phyloP scores from a whole-genome alignment of 306 rosid genomes.

The Calophaca sinica region DNA sequence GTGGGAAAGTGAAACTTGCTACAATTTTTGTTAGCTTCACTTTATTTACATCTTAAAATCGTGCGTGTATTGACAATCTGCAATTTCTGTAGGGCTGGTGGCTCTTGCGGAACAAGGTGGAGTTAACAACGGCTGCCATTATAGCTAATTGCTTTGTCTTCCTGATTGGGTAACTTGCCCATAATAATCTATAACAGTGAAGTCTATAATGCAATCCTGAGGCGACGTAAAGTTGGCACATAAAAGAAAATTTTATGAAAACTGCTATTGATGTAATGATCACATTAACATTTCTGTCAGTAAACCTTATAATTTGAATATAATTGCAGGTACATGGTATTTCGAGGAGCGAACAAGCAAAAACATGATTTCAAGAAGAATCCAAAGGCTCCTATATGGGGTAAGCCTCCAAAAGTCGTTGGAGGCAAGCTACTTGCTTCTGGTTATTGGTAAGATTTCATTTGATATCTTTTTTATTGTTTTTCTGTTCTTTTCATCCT shows the following conservation, averaged over 20 bases:
- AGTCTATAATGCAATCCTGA: slow-evolving; percentile 22
- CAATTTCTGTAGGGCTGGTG: slow-evolving; percentile 85
- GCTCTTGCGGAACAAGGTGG: slow-evolving; percentile 79
- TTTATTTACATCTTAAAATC: slow-evolving; percentile 18
- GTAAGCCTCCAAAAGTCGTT: slow-evolving; percentile 80
- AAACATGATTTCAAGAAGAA: slow-evolving; percentile 90
- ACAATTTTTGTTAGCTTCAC: slow-evolving; percentile 29
- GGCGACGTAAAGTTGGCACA: neutral
- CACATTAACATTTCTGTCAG: slow-evolving; percentile 17
- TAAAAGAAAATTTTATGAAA: neutral
- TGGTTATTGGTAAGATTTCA: slow-evolving; percentile 86
- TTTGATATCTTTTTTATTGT: slow-evolving; percentile 21
- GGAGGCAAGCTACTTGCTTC: slow-evolving; percentile 97
- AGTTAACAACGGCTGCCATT: slow-evolving; percentile 63
- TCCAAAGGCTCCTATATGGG: slow-evolving; percentile 90
- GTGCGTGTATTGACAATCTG: slow-evolving; percentile 39
- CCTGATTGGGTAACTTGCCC: slow-evolving; percentile 75
- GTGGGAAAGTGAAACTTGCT: slow-evolving; percentile 4
- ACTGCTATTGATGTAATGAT: slow-evolving; percentile 3
- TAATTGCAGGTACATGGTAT: slow-evolving; percentile 78
- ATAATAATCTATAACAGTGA: slow-evolving; percentile 13
- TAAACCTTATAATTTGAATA: slow-evolving; percentile 33
- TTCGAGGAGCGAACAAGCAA: slow-evolving; percentile 98
- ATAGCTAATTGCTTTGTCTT: slow-evolving; percentile 83
- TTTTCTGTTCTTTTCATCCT: neutral